Conservation (phyloP, 2,329 filamentous ascomycete species). For the Scopulariopsis brevicaulis region DNA sequence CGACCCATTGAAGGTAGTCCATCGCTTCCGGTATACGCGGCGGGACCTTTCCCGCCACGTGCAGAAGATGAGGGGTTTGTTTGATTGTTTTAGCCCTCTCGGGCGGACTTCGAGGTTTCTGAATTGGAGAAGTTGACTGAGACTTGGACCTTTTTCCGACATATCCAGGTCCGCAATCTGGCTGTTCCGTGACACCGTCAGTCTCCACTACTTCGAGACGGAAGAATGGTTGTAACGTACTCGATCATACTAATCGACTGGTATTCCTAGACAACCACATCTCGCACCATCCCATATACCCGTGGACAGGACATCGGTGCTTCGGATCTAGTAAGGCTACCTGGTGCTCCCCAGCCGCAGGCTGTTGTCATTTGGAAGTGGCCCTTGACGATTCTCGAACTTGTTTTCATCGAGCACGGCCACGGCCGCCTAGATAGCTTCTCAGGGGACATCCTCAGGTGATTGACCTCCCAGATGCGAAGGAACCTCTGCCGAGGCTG, state of each 20-base stretch:
- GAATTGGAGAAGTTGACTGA: neutral
- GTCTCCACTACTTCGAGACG: neutral
- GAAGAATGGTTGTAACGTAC: neutral
- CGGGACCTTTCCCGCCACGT: neutral
- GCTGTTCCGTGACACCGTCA: neutral
- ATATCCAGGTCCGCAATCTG: constrained; percentile 1
- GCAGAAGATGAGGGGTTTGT: neutral
- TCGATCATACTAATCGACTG: neutral
- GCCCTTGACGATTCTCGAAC: neutral
- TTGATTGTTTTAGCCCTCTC: neutral
- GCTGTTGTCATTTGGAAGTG: neutral
- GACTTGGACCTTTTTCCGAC: neutral
- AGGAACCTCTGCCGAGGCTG: neutral
- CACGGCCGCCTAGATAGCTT: neutral
- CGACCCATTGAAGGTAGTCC: neutral
- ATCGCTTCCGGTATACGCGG: neutral
- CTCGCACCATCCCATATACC: neutral
- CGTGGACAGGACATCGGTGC: neutral
- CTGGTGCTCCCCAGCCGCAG: neutral
- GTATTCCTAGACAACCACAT: neutral
- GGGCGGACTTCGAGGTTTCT: neutral
- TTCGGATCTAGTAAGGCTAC: neutral
- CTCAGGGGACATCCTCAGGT: neutral
- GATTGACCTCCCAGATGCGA: neutral
- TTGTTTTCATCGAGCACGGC: neutral